Base-by-base conservation (phyloP, 2,329 filamentous ascomycete genomes). In the Trichoderma asperellum region DNA sequence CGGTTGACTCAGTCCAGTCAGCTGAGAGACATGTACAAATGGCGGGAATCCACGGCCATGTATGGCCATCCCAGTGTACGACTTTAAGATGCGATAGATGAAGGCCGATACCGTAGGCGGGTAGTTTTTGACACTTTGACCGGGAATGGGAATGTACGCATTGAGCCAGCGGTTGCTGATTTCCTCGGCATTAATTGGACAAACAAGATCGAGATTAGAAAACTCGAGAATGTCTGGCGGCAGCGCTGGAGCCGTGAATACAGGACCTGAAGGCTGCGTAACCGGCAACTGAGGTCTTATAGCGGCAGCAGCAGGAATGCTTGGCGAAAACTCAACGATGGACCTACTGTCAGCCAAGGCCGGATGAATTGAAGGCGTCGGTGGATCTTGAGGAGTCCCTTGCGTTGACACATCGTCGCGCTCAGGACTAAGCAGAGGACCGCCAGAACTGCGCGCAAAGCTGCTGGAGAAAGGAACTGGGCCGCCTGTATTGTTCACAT, bases 121-220 rank as follows among this genome's bases (percentile, higher is more conserved):
- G 67, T 85, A 85, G 0, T 76, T 65, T 69, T 86, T 86, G 37
- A 77, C 68, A 4, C 72, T 77, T 60, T 85, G 83, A 2, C 79
- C 81, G 0, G 82, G 79, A 0, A 81, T 69, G 0, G 84, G 83
- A 5, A 86, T 80, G 43, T 81, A 85, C 1, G 80, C 74, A 37
- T 84, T 80, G 32, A 86, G 74, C 84, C 84, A 86, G 12, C 84
- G 83, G 52, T 83, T 84, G 14, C 77, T 79, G 60, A 86, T 84
- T 18, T 80, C 80, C 29, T 84, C 80, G 0, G 79, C 80, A 58
- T 84, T 79, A 71, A 86, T 84, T 2, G 82, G 81, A 68, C 83
- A 84, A 0, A 80, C 69, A 7, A 86, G 77, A 14, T 81, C 76
- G 2, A 79, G 68, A 14, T 66, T 47, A 5, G 76, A 73, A 63